These are phyloP conservation scores for Terfezia boudieri DNA, from an alignment of 495 filamentous ascomycete species.

Conservation along the genomic window DNA sequence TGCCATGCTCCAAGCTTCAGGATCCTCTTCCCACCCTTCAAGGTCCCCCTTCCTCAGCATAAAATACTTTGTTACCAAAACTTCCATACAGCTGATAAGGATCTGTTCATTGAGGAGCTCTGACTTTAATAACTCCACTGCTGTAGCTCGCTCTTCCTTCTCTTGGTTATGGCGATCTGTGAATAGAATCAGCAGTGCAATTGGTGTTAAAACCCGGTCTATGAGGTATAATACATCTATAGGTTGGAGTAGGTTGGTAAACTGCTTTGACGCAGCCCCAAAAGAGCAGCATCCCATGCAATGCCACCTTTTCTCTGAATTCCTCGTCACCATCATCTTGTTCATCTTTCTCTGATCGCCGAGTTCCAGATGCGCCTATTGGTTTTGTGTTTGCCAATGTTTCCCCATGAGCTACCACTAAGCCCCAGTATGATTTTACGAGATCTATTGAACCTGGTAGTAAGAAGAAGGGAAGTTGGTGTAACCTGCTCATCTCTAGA, in stretches of 20 bases:
- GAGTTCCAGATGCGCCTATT: constrained; percentile 26
- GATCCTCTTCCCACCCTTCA: constrained; percentile 73
- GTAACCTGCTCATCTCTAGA: constrained; percentile 51
- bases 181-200: background rate
- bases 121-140: constrained; percentile 36
- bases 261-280: constrained; percentile 65
- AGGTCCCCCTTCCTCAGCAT: constrained; percentile 68
- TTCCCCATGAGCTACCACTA: constrained; percentile 53
- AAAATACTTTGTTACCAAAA: constrained; percentile 70
- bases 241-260: constrained; percentile 53
- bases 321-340: constrained; percentile 27
- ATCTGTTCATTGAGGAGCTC: constrained; percentile 53
- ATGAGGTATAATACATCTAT: constrained; percentile 32
- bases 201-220: background rate
- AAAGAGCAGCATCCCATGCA: constrained; percentile 65
- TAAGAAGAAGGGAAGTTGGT: constrained; percentile 58
- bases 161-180: constrained; percentile 30
- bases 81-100: constrained; percentile 54
- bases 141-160: constrained; percentile 30
- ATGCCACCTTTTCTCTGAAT: constrained; percentile 48
- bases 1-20: constrained; percentile 74
- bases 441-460: constrained; percentile 57
- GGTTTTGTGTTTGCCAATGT: constrained; percentile 33
- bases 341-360: constrained; percentile 24
- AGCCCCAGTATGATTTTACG: constrained; percentile 58